Percentiles rank a stretch among this genome's conserved stretches.
Conservation (phyloP, 2,329 filamentous ascomycete species). For the Cercospora sp. region DNA sequence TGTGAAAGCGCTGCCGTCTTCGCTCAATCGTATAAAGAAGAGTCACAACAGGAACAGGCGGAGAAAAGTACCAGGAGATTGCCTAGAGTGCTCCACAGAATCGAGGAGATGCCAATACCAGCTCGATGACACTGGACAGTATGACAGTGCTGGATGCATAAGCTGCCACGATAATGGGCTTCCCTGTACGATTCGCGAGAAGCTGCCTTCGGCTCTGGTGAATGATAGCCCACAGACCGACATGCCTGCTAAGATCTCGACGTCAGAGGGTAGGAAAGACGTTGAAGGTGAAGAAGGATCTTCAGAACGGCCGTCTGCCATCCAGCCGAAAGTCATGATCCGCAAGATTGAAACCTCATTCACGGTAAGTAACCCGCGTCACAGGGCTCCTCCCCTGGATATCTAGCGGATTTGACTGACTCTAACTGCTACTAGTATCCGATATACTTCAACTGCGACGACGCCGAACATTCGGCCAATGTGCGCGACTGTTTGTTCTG, state of each 20-base stretch:
- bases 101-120: constrained; percentile 4
- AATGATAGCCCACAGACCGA: background rate
- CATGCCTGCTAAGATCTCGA: background rate
- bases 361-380: constrained; percentile 18
- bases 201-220: background rate
- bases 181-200: constrained; percentile 11
- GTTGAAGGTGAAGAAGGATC: background rate
- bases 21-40: background rate
- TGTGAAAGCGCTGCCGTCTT: background rate
- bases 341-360: constrained; percentile 41
- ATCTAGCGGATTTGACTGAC: background rate
- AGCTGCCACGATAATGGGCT: constrained; percentile 6
- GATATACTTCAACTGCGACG: constrained; percentile 41
- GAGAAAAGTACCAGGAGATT: constrained; percentile 7
- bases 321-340: constrained; percentile 10
- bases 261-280: background rate
- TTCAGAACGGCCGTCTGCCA: background rate
- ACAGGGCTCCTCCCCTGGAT: background rate
- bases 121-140: constrained; percentile 10
- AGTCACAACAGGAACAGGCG: background rate
- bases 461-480: constrained; percentile 15
- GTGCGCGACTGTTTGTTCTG: constrained; percentile 46
- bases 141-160: constrained; percentile 3
- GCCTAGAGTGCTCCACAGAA: constrained; percentile 10
- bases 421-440: constrained; percentile 36